Evolutionary conservation across 192 early-diverging fungal genomes (phyloP), one percentile per base, ranked within the genome.

Genomic region (Coemansia guatemalensis): DNA sequence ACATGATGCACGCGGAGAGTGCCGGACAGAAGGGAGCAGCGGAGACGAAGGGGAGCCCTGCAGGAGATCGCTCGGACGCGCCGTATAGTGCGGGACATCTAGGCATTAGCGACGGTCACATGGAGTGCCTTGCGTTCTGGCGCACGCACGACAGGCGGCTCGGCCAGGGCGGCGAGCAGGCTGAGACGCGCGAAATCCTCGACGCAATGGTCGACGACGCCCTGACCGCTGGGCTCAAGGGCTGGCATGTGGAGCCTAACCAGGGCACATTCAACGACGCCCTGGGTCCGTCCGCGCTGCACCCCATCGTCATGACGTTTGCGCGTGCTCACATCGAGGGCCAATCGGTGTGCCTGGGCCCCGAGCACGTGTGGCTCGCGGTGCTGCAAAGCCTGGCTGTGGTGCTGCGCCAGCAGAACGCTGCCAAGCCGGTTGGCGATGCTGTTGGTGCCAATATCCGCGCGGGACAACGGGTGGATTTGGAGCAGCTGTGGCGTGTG

Each of bases 171-270:
- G 64, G 63, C 51, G 56, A 69, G 8, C 41, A 8, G 11, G 21
- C 4, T 3, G 2, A 4, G 0, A 9, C 53, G 17, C 67, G 75
- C 18, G 67, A 30, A 7, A 72, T 78, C 26, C 44, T 73, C 44
- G 70, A 78, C 35, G 66, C 75, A 12, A 72, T 78, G 75, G 63
- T 78, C 0, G 75, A 78, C 48, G 75, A 73, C 54, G 41, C 51
- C 18, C 26, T 55, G 21, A 41, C 57, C 25, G 51, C 47, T 25
- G 54, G 62, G 35, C 41, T 67, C 12, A 50, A 56, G 47, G 75
- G 75, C 14, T 78, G 75, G 75, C 62, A 53, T 22, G 61, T 71
- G 32, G 75, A 57, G 20, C 60, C 63, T n/a, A 63, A 60, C n/a
- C 48, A 52, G 25, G 70, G 75, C 56, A 71, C 65, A 0, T 78